Percentiles rank a stretch among this genome's conserved stretches.
These are phyloP conservation scores for Dryas alaskensis DNA, from an alignment of 306 rosid genomes.

Conservation along the genomic window DNA sequence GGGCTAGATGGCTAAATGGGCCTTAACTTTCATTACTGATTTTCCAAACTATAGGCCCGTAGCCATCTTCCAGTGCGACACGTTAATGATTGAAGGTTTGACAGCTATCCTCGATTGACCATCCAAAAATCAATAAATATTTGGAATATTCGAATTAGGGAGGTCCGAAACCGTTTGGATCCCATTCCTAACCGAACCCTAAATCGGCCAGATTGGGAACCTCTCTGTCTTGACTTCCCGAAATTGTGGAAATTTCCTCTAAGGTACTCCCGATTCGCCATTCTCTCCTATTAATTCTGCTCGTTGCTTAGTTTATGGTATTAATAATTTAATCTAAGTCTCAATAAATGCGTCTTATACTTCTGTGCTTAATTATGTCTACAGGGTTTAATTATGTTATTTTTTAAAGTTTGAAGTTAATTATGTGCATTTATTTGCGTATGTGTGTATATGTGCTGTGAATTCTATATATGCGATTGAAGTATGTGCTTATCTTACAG, in stretches of 20 bases:
- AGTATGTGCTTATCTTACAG: slow-evolving; percentile 19
- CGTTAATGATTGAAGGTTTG: neutral
- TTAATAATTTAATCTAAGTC: neutral
- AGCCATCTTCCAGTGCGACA: neutral
- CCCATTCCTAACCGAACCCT: slow-evolving; percentile 7
- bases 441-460: neutral
- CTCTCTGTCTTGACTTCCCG: neutral
- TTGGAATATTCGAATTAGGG: slow-evolving; percentile 44
- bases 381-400: neutral
- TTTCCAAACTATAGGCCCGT: neutral
- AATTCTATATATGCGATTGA: neutral
- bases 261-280: neutral
- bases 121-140: neutral
- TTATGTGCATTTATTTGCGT: neutral
- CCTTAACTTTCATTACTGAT: neutral
- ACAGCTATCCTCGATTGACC: too few species aligned
- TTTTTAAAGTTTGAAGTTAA: too few species aligned
- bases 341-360: neutral
- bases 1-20: neutral
- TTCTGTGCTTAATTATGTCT: neutral
- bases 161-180: slow-evolving; percentile 15
- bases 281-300: neutral
- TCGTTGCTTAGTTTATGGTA: neutral
- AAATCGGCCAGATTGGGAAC: neutral
- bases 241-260: neutral